Evolutionary conservation across 257 asterid genomes (phyloP), one percentile per base, ranked within the genome.

Genomic region (Penstemon eatonii): DNA sequence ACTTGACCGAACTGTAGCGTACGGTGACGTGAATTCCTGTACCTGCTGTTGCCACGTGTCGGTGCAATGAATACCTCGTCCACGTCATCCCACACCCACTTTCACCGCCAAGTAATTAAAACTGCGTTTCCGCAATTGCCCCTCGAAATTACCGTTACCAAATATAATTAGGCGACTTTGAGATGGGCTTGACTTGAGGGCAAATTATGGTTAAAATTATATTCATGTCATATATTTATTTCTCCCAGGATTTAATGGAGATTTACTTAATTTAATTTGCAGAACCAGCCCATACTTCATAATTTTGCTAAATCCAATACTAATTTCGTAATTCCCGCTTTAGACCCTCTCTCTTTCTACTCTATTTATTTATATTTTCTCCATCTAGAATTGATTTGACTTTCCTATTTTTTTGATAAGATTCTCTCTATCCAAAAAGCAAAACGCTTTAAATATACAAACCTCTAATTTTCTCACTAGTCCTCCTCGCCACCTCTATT

Each of bases 21-120:
- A 69, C 78, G 78, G 76, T 73, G 70, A 68, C 57, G 52, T 59
- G 64, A 79, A 78, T 8, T 65, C 80, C 66, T 4, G 72, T 60
- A 58, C 81, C 76, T 54, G 60, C 67, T 33, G 5, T 33, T 54
- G 45, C 61, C 73, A 78, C 82, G 84, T 67, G 82, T 80, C 81
- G 71, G 82, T 75, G 74, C 76, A 49, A 57, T 57, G 66, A 78
- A 81, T 86, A 78, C 84, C 76, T 66, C 82, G 74, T 9, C 78
- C 73, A 57, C 64, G 62, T 18, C 57, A 12, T 1, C 3, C 15
- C 0, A 9, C 56, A 63, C 44, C 55, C 38, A 5, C 5, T 4
- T 62, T n/a, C 10, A 43, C 5, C 38, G 4, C 4, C 2, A 13
- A 13, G 9, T 45, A 45, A 45, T 8, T 45, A 45, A 45, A 45